A percentile compares a stretch with the other conserved stretches of the same genome.
phyloP scores from a whole-genome alignment of 768 basidiomycete genomes.

The Ramaria sp. region DNA sequence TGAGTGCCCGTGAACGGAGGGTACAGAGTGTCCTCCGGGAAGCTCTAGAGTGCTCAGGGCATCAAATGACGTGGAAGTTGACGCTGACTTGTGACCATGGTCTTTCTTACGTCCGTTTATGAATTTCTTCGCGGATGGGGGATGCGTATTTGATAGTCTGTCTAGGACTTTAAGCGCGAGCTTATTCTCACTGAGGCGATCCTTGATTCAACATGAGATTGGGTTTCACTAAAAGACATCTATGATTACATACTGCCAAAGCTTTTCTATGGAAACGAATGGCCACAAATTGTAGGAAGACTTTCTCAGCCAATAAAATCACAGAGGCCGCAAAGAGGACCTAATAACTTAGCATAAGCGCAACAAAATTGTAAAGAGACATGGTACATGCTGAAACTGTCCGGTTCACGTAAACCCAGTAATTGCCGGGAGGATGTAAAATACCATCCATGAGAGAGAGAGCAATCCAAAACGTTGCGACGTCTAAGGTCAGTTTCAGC shows the following conservation, averaged over 20 bases:
- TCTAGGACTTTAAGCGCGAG: constrained; percentile 62
- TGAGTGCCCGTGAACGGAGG: background rate
- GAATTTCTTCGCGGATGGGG: constrained; percentile 25
- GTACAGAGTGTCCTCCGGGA: background rate
- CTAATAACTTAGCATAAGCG: constrained; percentile 14
- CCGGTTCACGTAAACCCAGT: constrained; percentile 61
- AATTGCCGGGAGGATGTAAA: constrained; percentile 48
- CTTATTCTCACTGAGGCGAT: constrained; percentile 60
- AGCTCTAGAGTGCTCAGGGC: background rate
- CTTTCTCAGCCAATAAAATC: constrained; percentile 40
- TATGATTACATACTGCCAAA: constrained; percentile 27
- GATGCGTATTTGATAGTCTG: constrained; percentile 56
- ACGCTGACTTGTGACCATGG: constrained; percentile 1
- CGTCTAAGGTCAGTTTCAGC: constrained; percentile 58
- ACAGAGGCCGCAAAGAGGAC: constrained; percentile 33
- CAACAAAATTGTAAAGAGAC: constrained; percentile 19
- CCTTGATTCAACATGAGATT: constrained; percentile 17
- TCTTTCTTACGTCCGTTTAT: background rate
- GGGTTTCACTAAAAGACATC: background rate
- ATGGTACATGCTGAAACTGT: constrained; percentile 48
- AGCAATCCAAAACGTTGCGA: constrained; percentile 65
- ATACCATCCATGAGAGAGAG: constrained; percentile 50
- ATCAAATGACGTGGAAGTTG: constrained; percentile 2
- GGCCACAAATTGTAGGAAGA: constrained; percentile 64
- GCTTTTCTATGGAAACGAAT: constrained; percentile 75